phyloP scores from a whole-genome alignment of 768 basidiomycete genomes.

The Dioszegia crocea region DNA sequence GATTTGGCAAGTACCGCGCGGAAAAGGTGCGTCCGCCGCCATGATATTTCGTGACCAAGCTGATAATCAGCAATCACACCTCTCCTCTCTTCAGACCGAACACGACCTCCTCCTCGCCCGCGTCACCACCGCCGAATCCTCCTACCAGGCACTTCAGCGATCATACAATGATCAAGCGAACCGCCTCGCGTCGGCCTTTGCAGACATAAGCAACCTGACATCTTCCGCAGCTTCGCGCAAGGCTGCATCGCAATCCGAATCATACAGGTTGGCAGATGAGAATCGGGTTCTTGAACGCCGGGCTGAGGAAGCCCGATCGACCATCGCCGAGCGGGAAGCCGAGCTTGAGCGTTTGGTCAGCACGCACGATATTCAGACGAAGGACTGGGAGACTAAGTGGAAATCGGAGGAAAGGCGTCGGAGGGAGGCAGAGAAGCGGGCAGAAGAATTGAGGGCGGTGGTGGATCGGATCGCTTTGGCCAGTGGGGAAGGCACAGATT shows the following conservation, averaged over 20 bases:
- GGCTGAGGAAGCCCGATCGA: slow-evolving; percentile 74
- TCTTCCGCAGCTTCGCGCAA: slow-evolving; percentile 80
- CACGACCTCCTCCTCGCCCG: slow-evolving; percentile 69
- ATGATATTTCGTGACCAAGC: too few species aligned
- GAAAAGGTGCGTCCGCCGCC: slow-evolving; percentile 58
- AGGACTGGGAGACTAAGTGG: slow-evolving; percentile 63
- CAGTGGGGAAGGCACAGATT: slow-evolving; percentile 57
- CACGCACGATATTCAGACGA: slow-evolving; percentile 65
- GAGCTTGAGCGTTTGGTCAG: slow-evolving; percentile 75
- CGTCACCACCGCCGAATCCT: slow-evolving; percentile 62
- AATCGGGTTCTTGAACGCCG: slow-evolving; percentile 81
- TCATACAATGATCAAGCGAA: slow-evolving; percentile 67
- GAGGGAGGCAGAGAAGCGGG: slow-evolving; percentile 65
- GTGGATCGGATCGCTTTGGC: slow-evolving; percentile 43
- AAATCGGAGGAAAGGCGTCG: slow-evolving; percentile 66
- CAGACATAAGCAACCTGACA: slow-evolving; percentile 68
- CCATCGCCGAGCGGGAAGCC: slow-evolving; percentile 74
- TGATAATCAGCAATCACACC: slow-evolving; percentile 56
- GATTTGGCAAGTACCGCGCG: slow-evolving; percentile 77
- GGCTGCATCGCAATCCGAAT: slow-evolving; percentile 72
- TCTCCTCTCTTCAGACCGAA: slow-evolving; percentile 68
- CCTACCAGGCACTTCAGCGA: slow-evolving; percentile 69
- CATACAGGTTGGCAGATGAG: slow-evolving; percentile 66
- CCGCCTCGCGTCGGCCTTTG: slow-evolving; percentile 71
- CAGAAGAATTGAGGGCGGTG: slow-evolving; percentile 64